A percentile compares a stretch with the other conserved stretches of the same genome.
These are phyloP conservation scores for Arthrobotrys pseudoclavata DNA, from an alignment of 2,329 filamentous ascomycete genomes.

Conservation along the genomic window DNA sequence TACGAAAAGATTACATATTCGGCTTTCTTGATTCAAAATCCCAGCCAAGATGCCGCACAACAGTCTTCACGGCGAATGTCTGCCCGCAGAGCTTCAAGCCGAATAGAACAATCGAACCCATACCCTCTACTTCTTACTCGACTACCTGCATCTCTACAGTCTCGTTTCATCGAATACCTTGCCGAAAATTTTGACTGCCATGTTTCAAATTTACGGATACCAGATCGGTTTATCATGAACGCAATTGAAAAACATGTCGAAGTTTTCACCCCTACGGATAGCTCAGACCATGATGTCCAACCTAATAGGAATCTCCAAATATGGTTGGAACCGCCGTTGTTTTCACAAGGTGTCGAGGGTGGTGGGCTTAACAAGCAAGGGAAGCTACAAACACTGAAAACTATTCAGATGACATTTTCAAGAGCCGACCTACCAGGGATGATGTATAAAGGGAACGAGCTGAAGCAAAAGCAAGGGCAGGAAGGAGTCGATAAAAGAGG, in stretches of 20 bases:
- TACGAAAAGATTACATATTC: constrained; percentile 55
- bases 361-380: constrained; percentile 21
- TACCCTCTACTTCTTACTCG: constrained; percentile 50
- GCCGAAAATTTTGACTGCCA: constrained; percentile 51
- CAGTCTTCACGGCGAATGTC: constrained; percentile 21
- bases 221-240: constrained; percentile 38
- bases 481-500: constrained; percentile 38
- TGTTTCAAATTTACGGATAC: constrained; percentile 41
- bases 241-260: constrained; percentile 33
- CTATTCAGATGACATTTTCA: constrained; percentile 47
- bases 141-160: constrained; percentile 43
- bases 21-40: constrained; percentile 38
- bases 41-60: constrained; percentile 1
- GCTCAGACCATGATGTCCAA: constrained; percentile 5
- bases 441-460: constrained; percentile 42
- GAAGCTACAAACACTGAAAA: constrained; percentile 44
- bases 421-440: constrained; percentile 48
- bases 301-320: constrained; percentile 49
- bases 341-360: constrained; percentile 14
- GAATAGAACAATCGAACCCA: constrained; percentile 30
- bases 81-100: constrained; percentile 21
- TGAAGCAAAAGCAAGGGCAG: constrained; percentile 21
- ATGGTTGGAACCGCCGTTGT: constrained; percentile 42
- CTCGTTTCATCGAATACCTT: constrained; percentile 42
- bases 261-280: constrained; percentile 12